phyloP scores from a whole-genome alignment of 2,329 filamentous ascomycete species.

The Aspergillus versicolor region DNA sequence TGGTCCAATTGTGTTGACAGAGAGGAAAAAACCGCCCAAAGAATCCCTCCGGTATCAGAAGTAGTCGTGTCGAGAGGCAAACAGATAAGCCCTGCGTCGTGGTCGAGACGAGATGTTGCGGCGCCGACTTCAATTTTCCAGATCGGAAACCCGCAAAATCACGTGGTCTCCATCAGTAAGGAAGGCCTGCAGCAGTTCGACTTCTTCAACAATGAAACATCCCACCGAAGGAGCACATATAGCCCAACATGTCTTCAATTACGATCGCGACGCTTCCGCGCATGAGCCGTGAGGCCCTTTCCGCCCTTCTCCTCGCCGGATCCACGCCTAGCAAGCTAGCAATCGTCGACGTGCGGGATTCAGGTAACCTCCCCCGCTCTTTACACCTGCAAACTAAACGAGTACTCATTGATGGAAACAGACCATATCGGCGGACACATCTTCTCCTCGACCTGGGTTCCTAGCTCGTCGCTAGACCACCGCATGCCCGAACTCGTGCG shows the following conservation, averaged over 20 bases:
- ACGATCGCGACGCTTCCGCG: conserved; percentile 64
- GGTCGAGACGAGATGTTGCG: neutral
- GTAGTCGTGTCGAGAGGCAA: neutral
- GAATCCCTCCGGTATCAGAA: neutral
- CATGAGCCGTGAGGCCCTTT: conserved; percentile 68
- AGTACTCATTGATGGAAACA: conserved; percentile 30
- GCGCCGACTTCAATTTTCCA: conserved; percentile 12
- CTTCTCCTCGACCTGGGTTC: conserved; percentile 70
- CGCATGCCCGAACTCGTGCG: conserved; percentile 80
- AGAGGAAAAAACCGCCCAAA: neutral
- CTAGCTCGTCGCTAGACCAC: conserved; percentile 70
- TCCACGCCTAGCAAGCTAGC: conserved; percentile 54
- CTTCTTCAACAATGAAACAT: neutral
- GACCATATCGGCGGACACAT: conserved; percentile 94
- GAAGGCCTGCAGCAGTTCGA: neutral
- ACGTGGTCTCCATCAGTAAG: conserved; percentile 12
- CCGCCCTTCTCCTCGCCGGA: conserved; percentile 60
- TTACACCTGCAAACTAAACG: neutral
- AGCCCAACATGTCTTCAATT: conserved; percentile 49
- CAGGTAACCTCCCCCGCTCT: conserved; percentile 51
- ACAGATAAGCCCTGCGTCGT: neutral
- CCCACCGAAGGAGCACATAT: neutral
- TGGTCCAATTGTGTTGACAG: neutral
- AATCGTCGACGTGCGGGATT: conserved; percentile 86
- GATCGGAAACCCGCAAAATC: conserved; percentile 11